Conservation (phyloP, 148 eudicot species). For the Rheum nobile region DNA sequence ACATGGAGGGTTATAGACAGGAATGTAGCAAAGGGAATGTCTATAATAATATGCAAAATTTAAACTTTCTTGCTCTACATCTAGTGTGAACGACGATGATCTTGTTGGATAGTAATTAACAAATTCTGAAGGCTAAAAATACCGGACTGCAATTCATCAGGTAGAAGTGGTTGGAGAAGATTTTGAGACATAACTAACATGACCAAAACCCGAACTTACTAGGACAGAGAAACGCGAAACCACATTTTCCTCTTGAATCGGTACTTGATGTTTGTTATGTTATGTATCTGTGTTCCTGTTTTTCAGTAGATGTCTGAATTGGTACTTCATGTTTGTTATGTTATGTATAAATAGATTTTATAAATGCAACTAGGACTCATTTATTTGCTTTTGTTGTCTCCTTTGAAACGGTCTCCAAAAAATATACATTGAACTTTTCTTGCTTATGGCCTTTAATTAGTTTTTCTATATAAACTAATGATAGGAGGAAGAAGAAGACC, state of each 20-base stretch:
- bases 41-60: background rate
- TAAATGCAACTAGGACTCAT: background rate
- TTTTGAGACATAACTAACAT: background rate
- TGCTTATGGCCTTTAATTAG: background rate
- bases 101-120: too few species aligned
- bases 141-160: background rate
- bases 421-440: background rate
- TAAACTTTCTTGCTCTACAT: background rate
- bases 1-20: background rate
- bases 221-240: background rate
- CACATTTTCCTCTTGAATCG: background rate
- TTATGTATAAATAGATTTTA: background rate
- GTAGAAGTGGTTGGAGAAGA: background rate
- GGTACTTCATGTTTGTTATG: too few species aligned
- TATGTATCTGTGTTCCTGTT: background rate
- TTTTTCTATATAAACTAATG: slow-evolving; percentile 6
- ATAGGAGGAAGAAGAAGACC: slow-evolving; percentile 66
- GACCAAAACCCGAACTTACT: background rate
- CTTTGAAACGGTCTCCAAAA: background rate
- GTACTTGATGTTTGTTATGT: background rate
- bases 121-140: background rate
- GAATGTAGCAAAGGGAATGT: background rate
- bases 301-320: background rate
- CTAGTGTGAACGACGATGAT: background rate
- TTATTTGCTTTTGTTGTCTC: background rate